phyloP scores from a whole-genome alignment of 164 flowering plant species.

The Annona cherimola region DNA sequence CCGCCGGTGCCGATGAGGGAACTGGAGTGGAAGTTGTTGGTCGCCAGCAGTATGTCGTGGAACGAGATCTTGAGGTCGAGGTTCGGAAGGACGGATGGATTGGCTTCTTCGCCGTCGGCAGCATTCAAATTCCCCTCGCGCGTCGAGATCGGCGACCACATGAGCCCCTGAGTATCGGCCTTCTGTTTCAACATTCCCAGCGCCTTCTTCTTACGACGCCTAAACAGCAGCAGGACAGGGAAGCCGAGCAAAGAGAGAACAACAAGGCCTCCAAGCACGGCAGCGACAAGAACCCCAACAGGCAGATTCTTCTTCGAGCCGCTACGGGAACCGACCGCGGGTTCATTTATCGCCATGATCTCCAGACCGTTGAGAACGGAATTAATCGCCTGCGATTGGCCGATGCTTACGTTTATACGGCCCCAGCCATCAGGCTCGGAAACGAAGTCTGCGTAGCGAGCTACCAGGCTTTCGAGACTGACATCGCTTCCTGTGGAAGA shows the following conservation, averaged over 20 bases:
- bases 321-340: constrained; percentile 29
- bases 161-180: constrained; percentile 19
- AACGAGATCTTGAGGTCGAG: too few relatives aligned
- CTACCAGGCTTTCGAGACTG: too few relatives aligned
- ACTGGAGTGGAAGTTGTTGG: too few relatives aligned
- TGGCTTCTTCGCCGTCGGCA: constrained; percentile 10
- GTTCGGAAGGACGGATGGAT: constrained; percentile 27
- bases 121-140: constrained; percentile 13
- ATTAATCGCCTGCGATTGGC: constrained; percentile 37
- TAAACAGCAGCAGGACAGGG: constrained; percentile 2
- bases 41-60: too few relatives aligned
- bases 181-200: background rate
- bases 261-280: background rate
- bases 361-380: too few relatives aligned
- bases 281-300: background rate
- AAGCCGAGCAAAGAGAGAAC: background rate
- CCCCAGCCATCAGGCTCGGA: too few relatives aligned
- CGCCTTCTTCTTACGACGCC: too few relatives aligned
- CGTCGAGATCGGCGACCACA: background rate
- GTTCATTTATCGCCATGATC: constrained; percentile 62
- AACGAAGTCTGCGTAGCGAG: too few relatives aligned
- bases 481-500: too few relatives aligned
- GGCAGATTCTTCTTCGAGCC: constrained; percentile 9
- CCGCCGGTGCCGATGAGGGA: too few relatives aligned
- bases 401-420: too few relatives aligned